Conservation (phyloP, 202 grass and related monocot genomes). For the Cymbopogon flexuosus region DNA sequence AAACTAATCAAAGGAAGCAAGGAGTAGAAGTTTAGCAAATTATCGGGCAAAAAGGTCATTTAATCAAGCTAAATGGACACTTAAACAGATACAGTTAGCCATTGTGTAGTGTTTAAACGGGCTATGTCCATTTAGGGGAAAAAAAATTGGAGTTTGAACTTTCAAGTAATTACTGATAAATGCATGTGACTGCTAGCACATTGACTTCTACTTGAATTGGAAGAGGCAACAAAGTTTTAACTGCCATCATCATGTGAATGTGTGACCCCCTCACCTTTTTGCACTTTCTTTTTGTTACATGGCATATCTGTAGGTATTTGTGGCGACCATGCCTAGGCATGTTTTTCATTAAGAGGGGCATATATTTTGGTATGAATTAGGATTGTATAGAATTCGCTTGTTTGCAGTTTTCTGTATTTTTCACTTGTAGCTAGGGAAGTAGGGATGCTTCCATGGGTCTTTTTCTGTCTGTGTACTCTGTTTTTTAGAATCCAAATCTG, state of each 20-base stretch:
- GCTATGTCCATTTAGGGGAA: not conserved
- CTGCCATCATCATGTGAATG: not conserved
- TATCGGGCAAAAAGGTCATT: not conserved
- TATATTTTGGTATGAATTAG: not conserved
- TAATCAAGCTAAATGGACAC: not conserved
- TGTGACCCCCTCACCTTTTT: not conserved
- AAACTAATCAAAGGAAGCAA: slow-evolving; percentile 3
- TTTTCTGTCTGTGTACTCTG: not conserved
- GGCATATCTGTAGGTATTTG: not conserved
- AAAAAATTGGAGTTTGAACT: not conserved
- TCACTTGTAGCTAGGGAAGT: not conserved
- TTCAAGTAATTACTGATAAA: not conserved
- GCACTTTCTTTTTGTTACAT: not conserved
- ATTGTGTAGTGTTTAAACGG: not conserved
- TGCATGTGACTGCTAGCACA: not conserved
- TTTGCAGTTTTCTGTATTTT: slow-evolving; percentile 14
- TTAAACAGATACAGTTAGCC: not conserved
- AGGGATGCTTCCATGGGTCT: not conserved
- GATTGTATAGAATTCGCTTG: not conserved
- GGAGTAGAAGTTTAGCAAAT: not conserved
- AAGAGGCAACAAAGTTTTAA: not conserved
- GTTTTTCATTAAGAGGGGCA: not conserved
- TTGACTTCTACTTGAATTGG: not conserved
- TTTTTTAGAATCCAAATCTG: not conserved
- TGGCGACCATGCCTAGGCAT: not conserved